Conservation (phyloP, 2,329 filamentous ascomycete genomes). For the Leptographium galeiforme region DNA sequence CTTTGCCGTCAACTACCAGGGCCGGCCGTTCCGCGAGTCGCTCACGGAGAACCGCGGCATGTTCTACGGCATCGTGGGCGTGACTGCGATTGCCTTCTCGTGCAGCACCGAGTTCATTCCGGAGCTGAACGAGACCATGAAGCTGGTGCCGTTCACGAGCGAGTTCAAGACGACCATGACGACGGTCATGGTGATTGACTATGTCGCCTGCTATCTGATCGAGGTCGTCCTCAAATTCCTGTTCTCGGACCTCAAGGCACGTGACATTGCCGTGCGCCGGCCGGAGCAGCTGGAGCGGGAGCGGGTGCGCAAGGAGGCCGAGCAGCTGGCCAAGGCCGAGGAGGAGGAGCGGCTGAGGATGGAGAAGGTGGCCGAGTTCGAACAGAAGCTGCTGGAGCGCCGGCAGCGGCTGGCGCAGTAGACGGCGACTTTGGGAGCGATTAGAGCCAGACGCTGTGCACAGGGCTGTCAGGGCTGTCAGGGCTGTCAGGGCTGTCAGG, state of each 20-base stretch:
- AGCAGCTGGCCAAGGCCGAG: constrained; percentile 33
- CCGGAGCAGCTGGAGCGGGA: constrained; percentile 78
- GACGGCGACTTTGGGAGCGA: no score
- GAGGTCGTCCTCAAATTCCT: constrained; percentile 73
- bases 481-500: no score
- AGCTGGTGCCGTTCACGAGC: constrained; percentile 74
- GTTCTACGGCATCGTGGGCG: constrained; percentile 91
- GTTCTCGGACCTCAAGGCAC: constrained; percentile 85
- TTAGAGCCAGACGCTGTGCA: no score
- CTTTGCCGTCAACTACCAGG: constrained; percentile 99
- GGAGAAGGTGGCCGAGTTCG: constrained; percentile 45
- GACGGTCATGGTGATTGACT: constrained; percentile 74
- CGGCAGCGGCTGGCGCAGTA: not conserved
- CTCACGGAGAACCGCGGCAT: constrained; percentile 94
- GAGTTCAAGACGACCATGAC: constrained; percentile 89
- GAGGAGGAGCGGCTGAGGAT: constrained; percentile 40
- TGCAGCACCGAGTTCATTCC: constrained; percentile 93
- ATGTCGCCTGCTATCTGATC: constrained; percentile 71
- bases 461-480: no score
- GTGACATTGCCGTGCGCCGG: constrained; percentile 79
- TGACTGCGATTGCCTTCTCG: constrained; percentile 80
- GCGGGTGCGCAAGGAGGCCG: constrained; percentile 49
- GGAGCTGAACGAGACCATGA: constrained; percentile 87
- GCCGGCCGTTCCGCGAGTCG: constrained; percentile 89
- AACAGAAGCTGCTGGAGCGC: constrained; percentile 21